These are phyloP conservation scores for Aspergillus sp. DNA, from an alignment of 2,329 filamentous ascomycete species.

Conservation along the genomic window DNA sequence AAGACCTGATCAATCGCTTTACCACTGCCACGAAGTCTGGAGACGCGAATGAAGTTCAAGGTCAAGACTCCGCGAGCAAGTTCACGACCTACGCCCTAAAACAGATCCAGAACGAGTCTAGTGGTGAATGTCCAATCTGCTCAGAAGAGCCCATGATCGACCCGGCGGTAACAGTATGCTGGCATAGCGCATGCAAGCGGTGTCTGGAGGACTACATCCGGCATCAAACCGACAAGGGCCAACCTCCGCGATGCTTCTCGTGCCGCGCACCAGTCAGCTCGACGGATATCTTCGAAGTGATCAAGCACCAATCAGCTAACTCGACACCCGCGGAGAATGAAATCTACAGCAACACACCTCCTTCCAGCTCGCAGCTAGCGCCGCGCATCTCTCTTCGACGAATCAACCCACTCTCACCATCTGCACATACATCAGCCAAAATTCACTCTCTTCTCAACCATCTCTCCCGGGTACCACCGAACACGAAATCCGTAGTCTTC, in stretches of 20 bases:
- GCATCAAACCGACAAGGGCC: conserved; percentile 71
- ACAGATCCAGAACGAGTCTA: conserved; percentile 84
- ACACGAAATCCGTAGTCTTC: conserved; percentile 85
- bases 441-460: conserved; percentile 71
- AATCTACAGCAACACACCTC: conserved; percentile 35
- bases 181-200: conserved; percentile 94
- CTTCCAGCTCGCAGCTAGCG: conserved; percentile 25
- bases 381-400: conserved; percentile 55
- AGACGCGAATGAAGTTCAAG: conserved; percentile 28
- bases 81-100: conserved; percentile 83
- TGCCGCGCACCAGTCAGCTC: conserved; percentile 77
- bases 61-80: conserved; percentile 54
- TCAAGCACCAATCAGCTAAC: conserved; percentile 57
- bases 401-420: conserved; percentile 56
- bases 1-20: conserved; percentile 77
- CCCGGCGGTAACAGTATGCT: conserved; percentile 90
- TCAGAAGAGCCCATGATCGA: conserved; percentile 93
- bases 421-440: conserved; percentile 64
- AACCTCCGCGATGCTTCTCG: conserved; percentile 77
- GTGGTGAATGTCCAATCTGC: conserved; percentile 89
- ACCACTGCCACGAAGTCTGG: conserved; percentile 59
- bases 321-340: conserved; percentile 40
- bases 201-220: conserved; percentile 87
- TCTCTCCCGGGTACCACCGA: conserved; percentile 63
- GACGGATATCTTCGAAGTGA: conserved; percentile 85